Evolutionary conservation across 2,329 filamentous ascomycete species (phyloP).

Genomic region (Clonostachys sp.): DNA sequence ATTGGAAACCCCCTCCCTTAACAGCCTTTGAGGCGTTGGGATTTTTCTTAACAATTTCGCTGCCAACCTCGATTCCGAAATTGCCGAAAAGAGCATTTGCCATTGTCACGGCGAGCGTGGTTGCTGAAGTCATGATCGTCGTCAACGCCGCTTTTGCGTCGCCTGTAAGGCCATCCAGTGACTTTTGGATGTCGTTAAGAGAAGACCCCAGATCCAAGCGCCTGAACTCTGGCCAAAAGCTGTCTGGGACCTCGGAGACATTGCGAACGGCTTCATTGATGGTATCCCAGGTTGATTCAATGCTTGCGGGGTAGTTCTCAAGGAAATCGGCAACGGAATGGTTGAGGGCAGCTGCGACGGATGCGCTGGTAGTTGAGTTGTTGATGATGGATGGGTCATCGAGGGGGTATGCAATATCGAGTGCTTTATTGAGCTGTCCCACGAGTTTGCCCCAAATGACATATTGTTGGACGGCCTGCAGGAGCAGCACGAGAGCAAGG

Average conservation of each 20-base stretch:
- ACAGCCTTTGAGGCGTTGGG: constrained; percentile 3
- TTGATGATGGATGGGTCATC: not conserved
- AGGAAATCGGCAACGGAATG: constrained; percentile 8
- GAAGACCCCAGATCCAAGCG: no score
- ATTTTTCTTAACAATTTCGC: constrained; percentile 9
- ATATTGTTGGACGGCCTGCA: constrained; percentile 58
- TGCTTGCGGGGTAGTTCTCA: not conserved
- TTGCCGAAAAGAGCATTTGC: constrained; percentile 18
- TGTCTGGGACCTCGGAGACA: constrained; percentile 15
- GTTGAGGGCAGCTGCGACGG: constrained; percentile 11
- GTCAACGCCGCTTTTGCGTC: constrained; percentile 4
- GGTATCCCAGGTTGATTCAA: constrained; percentile 5
- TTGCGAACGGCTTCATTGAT: constrained; percentile 16
- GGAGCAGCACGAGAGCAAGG: constrained; percentile 55
- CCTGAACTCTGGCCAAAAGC: constrained; percentile 13
- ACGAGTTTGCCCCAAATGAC: constrained; percentile 37
- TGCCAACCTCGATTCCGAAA: constrained; percentile 18
- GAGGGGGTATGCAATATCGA: constrained; percentile 8
- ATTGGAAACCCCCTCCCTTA: constrained; percentile 9
- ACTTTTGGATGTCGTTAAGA: no score
- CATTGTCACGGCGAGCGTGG: constrained; percentile 6
- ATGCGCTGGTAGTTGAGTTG: constrained; percentile 1
- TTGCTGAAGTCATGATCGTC: constrained; percentile 2
- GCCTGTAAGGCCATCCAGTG: constrained; percentile 3
- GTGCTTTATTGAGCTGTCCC: constrained; percentile 14